Conservation (phyloP, 108 stramenopile genomes). For the Fragilariopsis cylindrus region DNA sequence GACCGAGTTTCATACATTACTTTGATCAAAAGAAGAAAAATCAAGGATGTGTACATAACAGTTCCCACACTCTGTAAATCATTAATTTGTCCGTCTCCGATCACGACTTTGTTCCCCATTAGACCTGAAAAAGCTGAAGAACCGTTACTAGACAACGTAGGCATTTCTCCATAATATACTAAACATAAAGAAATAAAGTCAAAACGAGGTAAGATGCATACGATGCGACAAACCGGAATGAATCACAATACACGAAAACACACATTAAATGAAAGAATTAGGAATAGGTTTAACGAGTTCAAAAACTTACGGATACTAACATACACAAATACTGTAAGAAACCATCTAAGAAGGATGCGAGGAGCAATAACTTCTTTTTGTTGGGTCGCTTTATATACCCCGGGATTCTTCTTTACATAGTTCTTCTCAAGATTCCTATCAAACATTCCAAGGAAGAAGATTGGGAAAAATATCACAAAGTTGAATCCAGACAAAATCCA, state of each 20-base stretch:
- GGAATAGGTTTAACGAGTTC: too few species aligned
- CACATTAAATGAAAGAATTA: too few species aligned
- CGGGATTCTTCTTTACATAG: conserved; percentile 69
- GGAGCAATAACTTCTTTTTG: conserved; percentile 71
- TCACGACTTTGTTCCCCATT: conserved; percentile 48
- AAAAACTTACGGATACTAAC: conserved; percentile 29
- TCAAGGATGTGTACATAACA: conserved; percentile 63
- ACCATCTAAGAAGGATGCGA: conserved; percentile 73
- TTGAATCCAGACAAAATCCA: conserved; percentile 86
- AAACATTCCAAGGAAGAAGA: conserved; percentile 85
- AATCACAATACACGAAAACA: conserved; percentile 7
- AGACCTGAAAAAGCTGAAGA: conserved; percentile 69
- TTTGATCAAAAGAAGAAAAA: conserved; percentile 71
- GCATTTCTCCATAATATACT: too few species aligned
- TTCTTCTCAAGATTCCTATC: conserved; percentile 91
- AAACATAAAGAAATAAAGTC: neutral
- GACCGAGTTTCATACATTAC: conserved; percentile 73
- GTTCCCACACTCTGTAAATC: conserved; percentile 80
- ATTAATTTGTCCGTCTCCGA: conserved; percentile 81
- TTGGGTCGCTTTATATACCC: conserved; percentile 72
- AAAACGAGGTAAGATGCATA: neutral
- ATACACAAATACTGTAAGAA: conserved; percentile 58
- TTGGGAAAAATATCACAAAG: conserved; percentile 86
- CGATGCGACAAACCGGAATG: conserved; percentile 57
- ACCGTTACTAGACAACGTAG: too few species aligned